phyloP scores from a whole-genome alignment of 1,139 yeast species.

The Meyerozyma carpophila region DNA sequence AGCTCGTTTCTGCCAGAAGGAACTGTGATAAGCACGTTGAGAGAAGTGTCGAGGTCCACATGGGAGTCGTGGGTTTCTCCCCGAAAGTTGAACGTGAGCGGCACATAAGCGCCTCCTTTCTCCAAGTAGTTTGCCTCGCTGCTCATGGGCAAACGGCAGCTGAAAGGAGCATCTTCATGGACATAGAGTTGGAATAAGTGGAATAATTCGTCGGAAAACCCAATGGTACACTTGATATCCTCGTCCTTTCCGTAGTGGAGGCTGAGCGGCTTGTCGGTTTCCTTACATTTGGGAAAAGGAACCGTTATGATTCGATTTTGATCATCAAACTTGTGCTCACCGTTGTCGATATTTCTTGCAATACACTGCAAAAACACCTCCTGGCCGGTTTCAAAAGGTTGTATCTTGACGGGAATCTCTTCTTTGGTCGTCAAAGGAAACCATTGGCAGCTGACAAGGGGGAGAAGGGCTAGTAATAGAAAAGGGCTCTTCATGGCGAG shows the following conservation, averaged over 20 bases:
- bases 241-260: constrained; percentile 50
- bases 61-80: constrained; percentile 69
- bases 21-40: constrained; percentile 51
- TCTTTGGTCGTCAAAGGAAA: constrained; percentile 32
- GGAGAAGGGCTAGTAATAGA: not conserved
- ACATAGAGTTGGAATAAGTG: constrained; percentile 71
- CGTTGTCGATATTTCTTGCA: constrained; percentile 62
- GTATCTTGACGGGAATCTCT: constrained; percentile 31
- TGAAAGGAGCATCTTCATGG: constrained; percentile 73
- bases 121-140: constrained; percentile 37
- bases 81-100: constrained; percentile 60
- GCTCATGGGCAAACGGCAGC: constrained; percentile 57
- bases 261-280: constrained; percentile 54
- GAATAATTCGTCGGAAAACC: constrained; percentile 60
- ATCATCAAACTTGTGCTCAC: constrained; percentile 68
- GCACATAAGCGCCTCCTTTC: constrained; percentile 50
- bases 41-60: constrained; percentile 56
- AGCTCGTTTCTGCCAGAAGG: constrained; percentile 25
- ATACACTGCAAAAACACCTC: constrained; percentile 55
- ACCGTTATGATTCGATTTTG: constrained; percentile 53
- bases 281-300: constrained; percentile 59
- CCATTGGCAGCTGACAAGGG: constrained; percentile 19
- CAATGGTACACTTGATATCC: constrained; percentile 56
- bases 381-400: constrained; percentile 40
- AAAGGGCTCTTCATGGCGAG: not conserved